phyloP scores from a whole-genome alignment of 2,329 filamentous ascomycete species.

The Alternaria sp. region DNA sequence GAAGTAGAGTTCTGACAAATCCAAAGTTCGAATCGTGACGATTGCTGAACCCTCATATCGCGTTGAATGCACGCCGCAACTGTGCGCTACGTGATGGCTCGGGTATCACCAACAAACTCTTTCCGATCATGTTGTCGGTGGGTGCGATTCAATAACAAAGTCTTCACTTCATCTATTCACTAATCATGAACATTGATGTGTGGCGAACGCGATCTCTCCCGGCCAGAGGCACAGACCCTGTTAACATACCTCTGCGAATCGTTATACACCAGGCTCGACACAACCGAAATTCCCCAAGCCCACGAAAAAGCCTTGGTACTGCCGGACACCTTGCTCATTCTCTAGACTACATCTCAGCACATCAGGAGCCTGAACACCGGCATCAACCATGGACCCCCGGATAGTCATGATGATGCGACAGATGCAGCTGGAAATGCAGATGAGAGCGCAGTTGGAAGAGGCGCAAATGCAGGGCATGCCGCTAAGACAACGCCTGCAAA shows the following conservation, averaged over 20 bases:
- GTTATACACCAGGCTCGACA: not conserved
- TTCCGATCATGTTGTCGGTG: not conserved
- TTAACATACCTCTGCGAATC: not conserved
- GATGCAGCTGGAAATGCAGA: not conserved
- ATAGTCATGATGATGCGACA: not conserved
- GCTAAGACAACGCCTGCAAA: not conserved
- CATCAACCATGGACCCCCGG: not conserved
- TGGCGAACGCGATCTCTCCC: not conserved
- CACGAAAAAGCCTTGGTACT: not conserved
- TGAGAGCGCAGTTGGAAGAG: not conserved
- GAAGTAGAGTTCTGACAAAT: not conserved
- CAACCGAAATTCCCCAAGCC: not conserved
- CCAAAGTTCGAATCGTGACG: not conserved
- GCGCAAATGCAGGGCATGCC: not conserved
- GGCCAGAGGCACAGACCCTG: not conserved
- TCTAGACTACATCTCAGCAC: not conserved
- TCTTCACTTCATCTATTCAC: not conserved
- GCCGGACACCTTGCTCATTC: not conserved
- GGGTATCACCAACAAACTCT: not conserved
- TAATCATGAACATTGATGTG: not conserved
- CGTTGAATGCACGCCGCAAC: not conserved
- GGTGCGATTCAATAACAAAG: not conserved
- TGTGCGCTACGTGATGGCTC: not conserved
- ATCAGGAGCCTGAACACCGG: not conserved
- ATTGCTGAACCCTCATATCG: not conserved